These are phyloP conservation scores for Nelumbo lutea DNA, from an alignment of 164 flowering plant species.

Conservation along the genomic window DNA sequence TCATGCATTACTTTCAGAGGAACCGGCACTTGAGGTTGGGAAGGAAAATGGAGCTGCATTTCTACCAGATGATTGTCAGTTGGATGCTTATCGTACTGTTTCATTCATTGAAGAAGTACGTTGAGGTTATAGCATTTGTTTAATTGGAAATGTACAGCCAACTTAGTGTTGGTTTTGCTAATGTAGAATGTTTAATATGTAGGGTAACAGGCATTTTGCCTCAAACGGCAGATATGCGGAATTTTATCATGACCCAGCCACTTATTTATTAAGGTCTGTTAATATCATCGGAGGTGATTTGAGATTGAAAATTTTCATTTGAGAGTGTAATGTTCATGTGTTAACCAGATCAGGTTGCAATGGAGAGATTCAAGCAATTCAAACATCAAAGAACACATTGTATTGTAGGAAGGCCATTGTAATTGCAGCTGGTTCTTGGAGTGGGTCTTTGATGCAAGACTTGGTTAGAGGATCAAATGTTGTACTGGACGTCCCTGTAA, in stretches of 20 bases:
- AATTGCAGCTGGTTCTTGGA: constrained; percentile 96
- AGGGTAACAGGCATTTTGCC: constrained; percentile 66
- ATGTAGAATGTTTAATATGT: constrained; percentile 11
- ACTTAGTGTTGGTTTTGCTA: constrained; percentile 1
- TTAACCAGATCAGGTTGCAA: constrained; percentile 41
- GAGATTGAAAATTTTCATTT: not conserved
- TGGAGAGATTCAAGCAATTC: constrained; percentile 67
- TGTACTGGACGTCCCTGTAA: constrained; percentile 63
- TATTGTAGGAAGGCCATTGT: constrained; percentile 64
- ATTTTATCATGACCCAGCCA: constrained; percentile 75
- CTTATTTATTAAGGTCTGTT: constrained; percentile 57
- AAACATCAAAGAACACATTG: constrained; percentile 58
- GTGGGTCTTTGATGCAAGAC: constrained; percentile 66
- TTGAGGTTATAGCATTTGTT: not conserved
- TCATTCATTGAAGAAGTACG: constrained; percentile 69
- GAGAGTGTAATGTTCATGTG: not conserved
- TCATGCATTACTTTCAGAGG: constrained; percentile 38
- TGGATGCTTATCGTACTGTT: constrained; percentile 61
- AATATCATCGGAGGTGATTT: not conserved
- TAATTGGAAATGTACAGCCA: not conserved
- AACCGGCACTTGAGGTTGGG: constrained; percentile 52
- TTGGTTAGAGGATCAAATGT: constrained; percentile 39
- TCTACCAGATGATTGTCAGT: constrained; percentile 61
- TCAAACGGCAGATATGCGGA: constrained; percentile 79
- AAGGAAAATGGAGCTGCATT: constrained; percentile 57